Percentiles rank a stretch among this genome's conserved stretches.
phyloP scores from a whole-genome alignment of 768 basidiomycete genomes.

The Phaeolepiota aurea region DNA sequence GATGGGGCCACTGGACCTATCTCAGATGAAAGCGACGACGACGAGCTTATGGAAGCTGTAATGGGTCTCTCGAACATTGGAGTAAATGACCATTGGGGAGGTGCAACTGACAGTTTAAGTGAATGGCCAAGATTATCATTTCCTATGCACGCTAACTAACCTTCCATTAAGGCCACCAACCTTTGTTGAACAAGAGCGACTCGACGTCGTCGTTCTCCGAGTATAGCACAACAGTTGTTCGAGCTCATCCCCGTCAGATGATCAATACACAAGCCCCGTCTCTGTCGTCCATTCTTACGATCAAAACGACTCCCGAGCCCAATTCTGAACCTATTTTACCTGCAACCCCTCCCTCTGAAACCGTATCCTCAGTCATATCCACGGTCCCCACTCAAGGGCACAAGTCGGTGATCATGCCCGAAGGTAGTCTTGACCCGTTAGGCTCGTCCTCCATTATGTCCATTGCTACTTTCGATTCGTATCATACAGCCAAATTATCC shows the following conservation, averaged over 20 bases:
- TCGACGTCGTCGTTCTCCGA: conserved; percentile 32
- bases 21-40: conserved; percentile 58
- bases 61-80: conserved; percentile 42
- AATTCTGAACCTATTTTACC: conserved; percentile 34
- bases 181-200: conserved; percentile 36
- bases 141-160: conserved; percentile 8
- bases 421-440: conserved; percentile 25
- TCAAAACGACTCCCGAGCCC: conserved; percentile 47
- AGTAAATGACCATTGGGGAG: conserved; percentile 39
- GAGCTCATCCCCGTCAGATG: conserved; percentile 32
- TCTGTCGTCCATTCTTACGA: conserved; percentile 67
- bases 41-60: conserved; percentile 60
- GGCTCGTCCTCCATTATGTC: conserved; percentile 43
- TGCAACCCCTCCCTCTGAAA: conserved; percentile 16
- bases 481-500: conserved; percentile 50
- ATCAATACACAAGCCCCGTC: conserved; percentile 37
- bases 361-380: conserved; percentile 11
- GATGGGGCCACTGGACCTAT: conserved; percentile 19
- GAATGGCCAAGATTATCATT: conserved; percentile 3
- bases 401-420: conserved; percentile 2
- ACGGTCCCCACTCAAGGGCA: conserved; percentile 12
- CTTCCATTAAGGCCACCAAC: conserved; percentile 37
- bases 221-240: conserved; percentile 67
- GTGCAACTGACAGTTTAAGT: conserved; percentile 27
- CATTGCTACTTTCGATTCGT: conserved; percentile 51